Evolutionary conservation across 805 yeast genomes (phyloP).

Genomic region (Ogataea thermomethanolica): DNA sequence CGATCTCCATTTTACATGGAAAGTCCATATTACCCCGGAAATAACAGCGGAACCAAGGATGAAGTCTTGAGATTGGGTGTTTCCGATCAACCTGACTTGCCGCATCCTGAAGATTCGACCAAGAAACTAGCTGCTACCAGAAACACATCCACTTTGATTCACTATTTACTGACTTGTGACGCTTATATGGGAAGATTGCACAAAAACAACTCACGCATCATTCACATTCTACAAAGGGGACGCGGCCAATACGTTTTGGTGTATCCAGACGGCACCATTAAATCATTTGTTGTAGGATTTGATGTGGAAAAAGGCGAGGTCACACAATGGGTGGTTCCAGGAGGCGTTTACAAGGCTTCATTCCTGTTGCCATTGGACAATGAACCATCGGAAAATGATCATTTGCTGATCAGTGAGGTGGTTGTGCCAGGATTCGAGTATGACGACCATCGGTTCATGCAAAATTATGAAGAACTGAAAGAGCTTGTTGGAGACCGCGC

Average conservation of each 20-base stretch:
- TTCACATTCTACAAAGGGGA: constrained; percentile 54
- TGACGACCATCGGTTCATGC: constrained; percentile 47
- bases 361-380: constrained; percentile 40
- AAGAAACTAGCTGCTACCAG: constrained; percentile 30
- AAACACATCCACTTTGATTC: constrained; percentile 48
- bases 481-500: constrained; percentile 39
- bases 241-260: constrained; percentile 53
- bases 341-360: constrained; percentile 56
- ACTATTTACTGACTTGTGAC: constrained; percentile 49
- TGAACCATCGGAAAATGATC: constrained; percentile 33
- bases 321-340: constrained; percentile 63
- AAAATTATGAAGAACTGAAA: constrained; percentile 30
- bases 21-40: constrained; percentile 37
- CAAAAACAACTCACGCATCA: constrained; percentile 47
- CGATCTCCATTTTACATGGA: constrained; percentile 44
- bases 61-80: constrained; percentile 16
- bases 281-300: constrained; percentile 52
- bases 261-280: constrained; percentile 47
- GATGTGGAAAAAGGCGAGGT: constrained; percentile 44
- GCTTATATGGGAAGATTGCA: constrained; percentile 51
- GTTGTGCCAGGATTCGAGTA: constrained; percentile 63
- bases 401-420: constrained; percentile 49
- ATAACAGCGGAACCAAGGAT: constrained; percentile 18
- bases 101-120: constrained; percentile 14
- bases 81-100: constrained; percentile 12